Evolutionary conservation across 257 asterid genomes (phyloP).

Genomic region (Ballota nigra): DNA sequence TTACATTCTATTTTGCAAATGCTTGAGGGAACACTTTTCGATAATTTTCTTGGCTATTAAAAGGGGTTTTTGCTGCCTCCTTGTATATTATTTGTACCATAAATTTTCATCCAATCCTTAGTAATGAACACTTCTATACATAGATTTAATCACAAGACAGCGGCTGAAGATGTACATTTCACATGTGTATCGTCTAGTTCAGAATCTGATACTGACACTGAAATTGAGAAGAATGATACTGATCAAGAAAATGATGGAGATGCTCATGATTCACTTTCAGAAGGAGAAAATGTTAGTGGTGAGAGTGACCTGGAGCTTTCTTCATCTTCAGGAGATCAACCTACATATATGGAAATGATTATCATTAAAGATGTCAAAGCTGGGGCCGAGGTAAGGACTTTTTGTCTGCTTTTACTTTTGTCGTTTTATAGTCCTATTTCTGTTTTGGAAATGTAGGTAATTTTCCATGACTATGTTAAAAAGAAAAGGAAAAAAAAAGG

Average conservation of each 20-base stretch:
- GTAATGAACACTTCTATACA: conserved; percentile 21
- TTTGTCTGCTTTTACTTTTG: conserved; percentile 13
- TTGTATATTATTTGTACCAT: conserved; percentile 2
- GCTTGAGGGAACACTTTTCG: background rate
- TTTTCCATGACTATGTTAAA: background rate
- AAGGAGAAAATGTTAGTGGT: conserved; percentile 28
- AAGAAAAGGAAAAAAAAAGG: too few species aligned
- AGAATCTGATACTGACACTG: conserved; percentile 49
- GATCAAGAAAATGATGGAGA: conserved; percentile 33
- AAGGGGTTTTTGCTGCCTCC: background rate
- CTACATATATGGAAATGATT: conserved; percentile 70
- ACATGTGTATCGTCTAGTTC: conserved; percentile 53
- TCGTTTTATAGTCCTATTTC: background rate
- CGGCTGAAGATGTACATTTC: conserved; percentile 89
- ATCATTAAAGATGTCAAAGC: conserved; percentile 75
- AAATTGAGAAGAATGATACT: conserved; percentile 21
- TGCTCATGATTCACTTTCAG: conserved; percentile 34
- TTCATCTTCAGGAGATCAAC: conserved; percentile 42
- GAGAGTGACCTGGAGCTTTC: conserved; percentile 50
- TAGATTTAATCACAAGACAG: conserved; percentile 96
- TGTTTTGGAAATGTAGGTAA: background rate
- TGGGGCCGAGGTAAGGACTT: conserved; percentile 58
- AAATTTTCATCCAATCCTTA: conserved; percentile 14
- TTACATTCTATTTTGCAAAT: background rate
- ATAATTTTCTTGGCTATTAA: conserved; percentile 11